Percentiles rank a stretch among this genome's conserved stretches.
These are phyloP conservation scores for Euphorbia lathyris DNA, from an alignment of 345 rosid species.

Conservation along the genomic window DNA sequence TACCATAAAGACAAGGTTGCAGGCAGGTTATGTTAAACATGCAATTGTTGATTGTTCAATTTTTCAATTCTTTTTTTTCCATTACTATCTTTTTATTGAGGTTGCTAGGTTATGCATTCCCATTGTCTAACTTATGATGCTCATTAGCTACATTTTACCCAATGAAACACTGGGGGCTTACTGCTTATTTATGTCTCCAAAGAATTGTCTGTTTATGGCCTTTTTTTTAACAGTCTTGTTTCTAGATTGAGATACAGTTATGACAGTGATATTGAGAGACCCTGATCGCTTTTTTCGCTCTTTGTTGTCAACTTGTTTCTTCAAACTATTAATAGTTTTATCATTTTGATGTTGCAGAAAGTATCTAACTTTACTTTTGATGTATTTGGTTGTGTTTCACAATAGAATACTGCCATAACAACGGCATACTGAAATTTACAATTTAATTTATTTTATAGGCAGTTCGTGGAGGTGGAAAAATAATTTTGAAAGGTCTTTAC, in stretches of 20 bases:
- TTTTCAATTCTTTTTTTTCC: background rate
- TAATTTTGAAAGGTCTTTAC: conserved; percentile 79
- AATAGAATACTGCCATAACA: background rate
- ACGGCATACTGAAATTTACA: background rate
- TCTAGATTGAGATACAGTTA: background rate
- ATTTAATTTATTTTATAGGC: conserved; percentile 40
- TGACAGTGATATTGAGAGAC: background rate
- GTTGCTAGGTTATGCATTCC: conserved; percentile 1
- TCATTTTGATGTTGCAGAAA: conserved; percentile 1
- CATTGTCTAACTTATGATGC: background rate
- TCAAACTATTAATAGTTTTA: background rate
- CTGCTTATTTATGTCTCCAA: too few relatives aligned
- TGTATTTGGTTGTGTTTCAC: background rate
- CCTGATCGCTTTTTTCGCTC: too few relatives aligned
- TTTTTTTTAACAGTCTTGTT: too few relatives aligned
- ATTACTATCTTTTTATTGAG: background rate
- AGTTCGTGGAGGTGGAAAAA: conserved; percentile 83
- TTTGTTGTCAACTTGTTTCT: background rate
- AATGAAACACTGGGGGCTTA: background rate
- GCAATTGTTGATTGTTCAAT: background rate
- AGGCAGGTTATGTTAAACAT: conserved; percentile 62
- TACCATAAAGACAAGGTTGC: conserved; percentile 93
- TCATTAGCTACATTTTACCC: background rate
- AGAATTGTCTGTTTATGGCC: too few relatives aligned
- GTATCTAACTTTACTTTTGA: background rate